Evolutionary conservation across 2,329 filamentous ascomycete species (phyloP).

Genomic region (Thelonectria discophora): DNA sequence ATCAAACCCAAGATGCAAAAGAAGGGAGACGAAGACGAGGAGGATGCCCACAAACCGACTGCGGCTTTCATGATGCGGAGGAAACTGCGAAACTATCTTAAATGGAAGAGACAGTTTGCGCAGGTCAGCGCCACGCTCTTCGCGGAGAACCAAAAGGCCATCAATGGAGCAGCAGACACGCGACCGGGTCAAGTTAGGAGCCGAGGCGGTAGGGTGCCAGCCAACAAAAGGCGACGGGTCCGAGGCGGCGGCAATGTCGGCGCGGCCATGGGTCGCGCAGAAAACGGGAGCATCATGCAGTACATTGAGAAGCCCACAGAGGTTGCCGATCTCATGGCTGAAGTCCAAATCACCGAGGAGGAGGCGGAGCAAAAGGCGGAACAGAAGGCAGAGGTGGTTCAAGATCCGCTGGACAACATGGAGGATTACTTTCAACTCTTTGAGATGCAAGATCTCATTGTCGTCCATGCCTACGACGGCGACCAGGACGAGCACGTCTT

Average conservation of each 20-base stretch:
- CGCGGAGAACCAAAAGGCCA: slow-evolving; percentile 79
- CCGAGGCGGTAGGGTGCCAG: slow-evolving; percentile 70
- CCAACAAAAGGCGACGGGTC: slow-evolving; percentile 86
- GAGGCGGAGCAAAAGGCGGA: slow-evolving; percentile 81
- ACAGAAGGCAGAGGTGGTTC: slow-evolving; percentile 77
- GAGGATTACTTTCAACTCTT: slow-evolving; percentile 92
- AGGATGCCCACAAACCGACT: slow-evolving; percentile 70
- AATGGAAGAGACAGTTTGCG: slow-evolving; percentile 90
- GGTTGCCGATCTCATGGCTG: slow-evolving; percentile 82
- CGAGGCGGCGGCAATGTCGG: slow-evolving; percentile 77
- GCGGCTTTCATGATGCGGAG: slow-evolving; percentile 90
- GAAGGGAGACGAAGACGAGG: slow-evolving; percentile 53
- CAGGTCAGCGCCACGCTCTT: slow-evolving; percentile 84
- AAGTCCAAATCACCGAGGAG: slow-evolving; percentile 81
- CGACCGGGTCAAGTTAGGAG: slow-evolving; percentile 55
- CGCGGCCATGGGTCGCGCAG: slow-evolving; percentile 67
- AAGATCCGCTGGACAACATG: slow-evolving; percentile 87
- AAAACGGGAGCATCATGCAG: slow-evolving; percentile 77
- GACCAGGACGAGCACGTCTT: slow-evolving; percentile 97
- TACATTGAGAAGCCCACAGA: slow-evolving; percentile 86
- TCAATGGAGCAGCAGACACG: slow-evolving; percentile 72
- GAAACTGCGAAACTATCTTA: slow-evolving; percentile 84
- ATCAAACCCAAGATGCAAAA: slow-evolving; percentile 65
- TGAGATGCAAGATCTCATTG: slow-evolving; percentile 87
- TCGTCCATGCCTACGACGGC: slow-evolving; percentile 92